Conservation (phyloP, 75 land plant species). For the Ceratopteris richardii region DNA sequence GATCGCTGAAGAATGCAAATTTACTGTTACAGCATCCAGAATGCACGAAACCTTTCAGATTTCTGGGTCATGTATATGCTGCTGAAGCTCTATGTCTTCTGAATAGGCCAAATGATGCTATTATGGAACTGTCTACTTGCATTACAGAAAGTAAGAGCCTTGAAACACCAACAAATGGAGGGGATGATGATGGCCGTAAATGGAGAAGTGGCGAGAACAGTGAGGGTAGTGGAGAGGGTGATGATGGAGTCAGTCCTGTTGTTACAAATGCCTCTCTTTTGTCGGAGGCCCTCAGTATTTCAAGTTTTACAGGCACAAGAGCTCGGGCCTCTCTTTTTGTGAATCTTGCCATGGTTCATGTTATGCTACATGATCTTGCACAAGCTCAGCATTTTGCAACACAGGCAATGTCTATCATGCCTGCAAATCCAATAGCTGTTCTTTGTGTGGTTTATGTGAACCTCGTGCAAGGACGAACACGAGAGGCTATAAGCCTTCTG, state of each 20-base stretch:
- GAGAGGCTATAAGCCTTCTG: constrained; percentile 65
- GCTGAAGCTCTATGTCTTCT: constrained; percentile 90
- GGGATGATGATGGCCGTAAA: constrained; percentile 58
- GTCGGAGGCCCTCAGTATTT: constrained; percentile 16
- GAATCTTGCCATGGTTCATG: constrained; percentile 55
- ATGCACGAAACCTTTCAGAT: constrained; percentile 44
- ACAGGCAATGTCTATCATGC: constrained; percentile 44
- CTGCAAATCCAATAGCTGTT: constrained; percentile 46
- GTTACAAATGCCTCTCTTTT: constrained; percentile 7
- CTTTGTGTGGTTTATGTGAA: constrained; percentile 73
- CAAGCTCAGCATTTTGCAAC: constrained; percentile 59
- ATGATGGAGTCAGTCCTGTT: constrained; percentile 33
- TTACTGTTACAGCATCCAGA: constrained; percentile 51
- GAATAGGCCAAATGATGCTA: constrained; percentile 72
- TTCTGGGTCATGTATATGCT: constrained; percentile 70
- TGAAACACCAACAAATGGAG: constrained; percentile 30
- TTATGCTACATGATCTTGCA: constrained; percentile 64
- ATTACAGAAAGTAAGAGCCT: constrained; percentile 30
- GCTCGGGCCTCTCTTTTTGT: constrained; percentile 55
- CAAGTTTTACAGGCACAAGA: constrained; percentile 48
- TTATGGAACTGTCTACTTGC: constrained; percentile 54
- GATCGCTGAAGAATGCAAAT: constrained; percentile 48
- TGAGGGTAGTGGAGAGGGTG: constrained; percentile 53
- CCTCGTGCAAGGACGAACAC: constrained; percentile 50
- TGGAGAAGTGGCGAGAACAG: constrained; percentile 51